Base-by-base conservation (phyloP, 1,284 basidiomycete genomes). In the Trichosporon coremiiforme region DNA sequence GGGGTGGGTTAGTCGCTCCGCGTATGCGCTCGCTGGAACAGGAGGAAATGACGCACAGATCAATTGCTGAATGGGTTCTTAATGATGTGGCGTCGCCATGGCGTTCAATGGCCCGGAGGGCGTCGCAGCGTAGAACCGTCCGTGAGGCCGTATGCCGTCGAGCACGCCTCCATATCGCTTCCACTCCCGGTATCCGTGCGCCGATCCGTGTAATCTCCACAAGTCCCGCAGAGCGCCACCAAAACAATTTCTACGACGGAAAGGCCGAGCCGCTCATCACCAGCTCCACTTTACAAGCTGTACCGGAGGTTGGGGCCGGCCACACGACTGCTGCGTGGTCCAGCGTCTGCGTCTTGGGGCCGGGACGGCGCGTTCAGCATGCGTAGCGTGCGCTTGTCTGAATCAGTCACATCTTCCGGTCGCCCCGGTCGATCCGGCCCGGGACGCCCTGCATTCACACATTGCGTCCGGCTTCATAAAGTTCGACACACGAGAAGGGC, bases 1-100 rank as follows among this genome's bases (percentile, higher is more conserved):
- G 50, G 9, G 15, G n/a, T 10, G n/a, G 50, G 50, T 53, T 53
- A 53, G 50, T 53, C 50, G 50, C 50, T 53, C 50, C 50, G 50
- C n/a, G 20, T 10, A n/a, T 7, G 22, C 22, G 15, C 15, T 50
- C 20, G 47, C 41, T 45, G 41, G 41, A 45, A 53, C 50, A 22
- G 50, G n/a, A 25, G 20, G 20, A 25, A 53, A 53, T 53, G 50
- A 53, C 20, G 50, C 50, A 10, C 22, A 17, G 50, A 2, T 53
- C 50, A 53, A 20, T 53, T 53, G 20, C 50, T 20, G 9, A 53
- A 53, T 25, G 7, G 50, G 50, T 5, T 17, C 20, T 17, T n/a
- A 53, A 53, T 53, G 50, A 20, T 17, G 50, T 53, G 50, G 50
- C 50, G 50, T 17, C 9, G 50, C 20, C 10, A 17, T 53, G 50